These are phyloP conservation scores for Lodderomyces beijingensis DNA, from an alignment of 1,139 yeast species.

Conservation along the genomic window DNA sequence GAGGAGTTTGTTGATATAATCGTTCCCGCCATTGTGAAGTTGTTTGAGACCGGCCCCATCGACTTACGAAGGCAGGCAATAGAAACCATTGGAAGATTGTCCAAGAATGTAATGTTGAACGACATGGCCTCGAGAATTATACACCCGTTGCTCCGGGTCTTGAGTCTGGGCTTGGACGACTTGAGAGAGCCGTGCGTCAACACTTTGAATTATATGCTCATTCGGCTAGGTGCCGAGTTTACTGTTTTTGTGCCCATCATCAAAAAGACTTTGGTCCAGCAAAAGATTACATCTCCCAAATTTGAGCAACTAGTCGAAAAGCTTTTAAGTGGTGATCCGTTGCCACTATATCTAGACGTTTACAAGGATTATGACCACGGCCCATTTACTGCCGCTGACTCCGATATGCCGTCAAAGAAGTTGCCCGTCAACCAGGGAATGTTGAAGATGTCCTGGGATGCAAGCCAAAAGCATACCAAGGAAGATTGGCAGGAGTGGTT, in stretches of 20 bases:
- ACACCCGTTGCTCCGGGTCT: slow-evolving; percentile 77
- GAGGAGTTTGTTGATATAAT: slow-evolving; percentile 87
- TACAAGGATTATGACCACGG: slow-evolving; percentile 62
- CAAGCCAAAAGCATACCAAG: slow-evolving; percentile 79
- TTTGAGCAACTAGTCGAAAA: slow-evolving; percentile 82
- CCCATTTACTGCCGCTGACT: slow-evolving; percentile 57
- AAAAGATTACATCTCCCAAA: slow-evolving; percentile 64
- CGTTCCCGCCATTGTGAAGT: slow-evolving; percentile 74
- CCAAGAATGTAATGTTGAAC: slow-evolving; percentile 66
- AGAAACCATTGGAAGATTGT: slow-evolving; percentile 77
- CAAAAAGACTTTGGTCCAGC: slow-evolving; percentile 60
- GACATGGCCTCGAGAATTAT: slow-evolving; percentile 91
- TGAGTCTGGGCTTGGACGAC: slow-evolving; percentile 59
- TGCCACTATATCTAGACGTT: slow-evolving; percentile 73
- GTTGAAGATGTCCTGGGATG: slow-evolving; percentile 86
- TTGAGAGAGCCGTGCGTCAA: slow-evolving; percentile 64
- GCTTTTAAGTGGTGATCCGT: slow-evolving; percentile 79
- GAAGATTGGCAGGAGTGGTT: slow-evolving; percentile 99
- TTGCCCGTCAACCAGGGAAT: slow-evolving; percentile 77
- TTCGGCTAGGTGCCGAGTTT: slow-evolving; percentile 82
- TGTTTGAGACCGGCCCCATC: slow-evolving; percentile 69
- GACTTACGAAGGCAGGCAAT: slow-evolving; percentile 70
- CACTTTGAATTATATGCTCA: slow-evolving; percentile 70
- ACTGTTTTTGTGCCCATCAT: slow-evolving; percentile 85
- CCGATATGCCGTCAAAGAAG: slow-evolving; percentile 68